These are phyloP conservation scores for Umbelopsis sp. DNA, from an alignment of 192 early-diverging fungal species.

Conservation along the genomic window DNA sequence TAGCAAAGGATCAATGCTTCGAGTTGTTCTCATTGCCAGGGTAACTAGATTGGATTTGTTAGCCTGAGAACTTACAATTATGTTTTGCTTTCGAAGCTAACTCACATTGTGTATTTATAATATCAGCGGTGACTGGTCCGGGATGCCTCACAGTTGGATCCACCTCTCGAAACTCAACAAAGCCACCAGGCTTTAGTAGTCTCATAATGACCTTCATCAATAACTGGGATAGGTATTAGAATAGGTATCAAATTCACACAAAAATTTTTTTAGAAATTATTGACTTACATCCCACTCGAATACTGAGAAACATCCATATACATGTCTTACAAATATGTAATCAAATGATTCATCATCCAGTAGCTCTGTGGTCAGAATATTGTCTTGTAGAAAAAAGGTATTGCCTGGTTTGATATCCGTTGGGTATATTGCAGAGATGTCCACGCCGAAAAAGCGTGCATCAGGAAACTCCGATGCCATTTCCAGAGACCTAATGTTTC, in stretches of 20 bases:
- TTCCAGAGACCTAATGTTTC: slow-evolving; percentile 33
- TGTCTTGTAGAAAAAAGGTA: slow-evolving; percentile 14
- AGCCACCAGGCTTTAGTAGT: slow-evolving; percentile 44
- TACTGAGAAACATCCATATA: slow-evolving; percentile 25
- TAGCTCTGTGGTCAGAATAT: slow-evolving; percentile 6
- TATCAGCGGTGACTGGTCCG: slow-evolving; percentile 20
- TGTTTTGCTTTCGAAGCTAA: background rate
- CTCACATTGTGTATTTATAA: slow-evolving; percentile 7
- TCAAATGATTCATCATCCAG: slow-evolving; percentile 30
- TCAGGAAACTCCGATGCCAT: slow-evolving; percentile 42
- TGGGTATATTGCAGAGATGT: slow-evolving; percentile 38
- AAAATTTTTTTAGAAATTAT: too few relatives aligned
- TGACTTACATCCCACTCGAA: slow-evolving; percentile 24
- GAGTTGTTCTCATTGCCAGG: slow-evolving; percentile 2
- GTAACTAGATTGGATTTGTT: background rate
- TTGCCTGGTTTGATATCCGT: slow-evolving; percentile 26
- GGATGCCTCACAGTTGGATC: slow-evolving; percentile 24
- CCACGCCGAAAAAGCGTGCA: slow-evolving; percentile 37
- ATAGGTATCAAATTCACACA: background rate
- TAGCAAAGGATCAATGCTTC: background rate
- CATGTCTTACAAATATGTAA: slow-evolving; percentile 31
- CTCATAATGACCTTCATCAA: slow-evolving; percentile 30
- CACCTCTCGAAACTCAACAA: slow-evolving; percentile 43
- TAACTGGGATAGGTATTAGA: background rate
- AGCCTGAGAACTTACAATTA: background rate